Percentiles rank a stretch among this genome's conserved stretches.
These are phyloP conservation scores for Diddensiella transvaalensis DNA, from an alignment of 805 yeast species.

Conservation along the genomic window DNA sequence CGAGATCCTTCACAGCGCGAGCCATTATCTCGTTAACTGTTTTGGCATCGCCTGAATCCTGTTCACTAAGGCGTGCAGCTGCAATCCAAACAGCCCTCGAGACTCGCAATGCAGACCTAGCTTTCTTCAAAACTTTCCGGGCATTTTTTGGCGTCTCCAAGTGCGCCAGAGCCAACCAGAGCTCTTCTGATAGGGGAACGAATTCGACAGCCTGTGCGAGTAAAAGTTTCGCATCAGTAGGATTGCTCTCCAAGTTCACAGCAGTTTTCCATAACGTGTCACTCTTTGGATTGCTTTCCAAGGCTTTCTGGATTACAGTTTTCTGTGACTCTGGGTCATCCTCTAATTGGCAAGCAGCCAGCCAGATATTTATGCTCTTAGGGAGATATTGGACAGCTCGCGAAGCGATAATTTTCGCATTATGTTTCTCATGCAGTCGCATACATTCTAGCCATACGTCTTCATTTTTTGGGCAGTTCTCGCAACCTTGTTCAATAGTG, in stretches of 20 bases:
- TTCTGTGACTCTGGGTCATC: conserved; percentile 49
- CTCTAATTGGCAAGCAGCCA: conserved; percentile 65
- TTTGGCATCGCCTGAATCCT: conserved; percentile 36
- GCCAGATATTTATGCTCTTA: conserved; percentile 65
- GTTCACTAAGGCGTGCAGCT: conserved; percentile 67
- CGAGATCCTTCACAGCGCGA: conserved; percentile 46
- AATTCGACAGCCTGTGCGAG: conserved; percentile 64
- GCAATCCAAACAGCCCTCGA: conserved; percentile 62
- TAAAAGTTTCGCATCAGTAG: conserved; percentile 48
- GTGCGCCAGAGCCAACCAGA: conserved; percentile 61
- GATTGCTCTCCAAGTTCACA: conserved; percentile 55
- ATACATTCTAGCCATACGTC: conserved; percentile 82
- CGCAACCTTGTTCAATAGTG: conserved; percentile 72
- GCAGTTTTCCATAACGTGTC: conserved; percentile 66
- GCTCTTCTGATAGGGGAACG: conserved; percentile 57
- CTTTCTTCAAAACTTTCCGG: conserved; percentile 51
- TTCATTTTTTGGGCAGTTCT: conserved; percentile 58
- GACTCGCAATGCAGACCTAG: conserved; percentile 51
- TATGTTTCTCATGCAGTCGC: conserved; percentile 50
- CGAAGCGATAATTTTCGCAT: conserved; percentile 57
- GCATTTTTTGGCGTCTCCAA: conserved; percentile 47
- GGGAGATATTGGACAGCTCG: conserved; percentile 61
- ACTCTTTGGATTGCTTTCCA: conserved; percentile 59
- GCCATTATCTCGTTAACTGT: conserved; percentile 43
- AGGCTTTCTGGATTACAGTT: conserved; percentile 63